Base-by-base conservation (phyloP, 2,329 filamentous ascomycete genomes). In the Fusarium aywerte region DNA sequence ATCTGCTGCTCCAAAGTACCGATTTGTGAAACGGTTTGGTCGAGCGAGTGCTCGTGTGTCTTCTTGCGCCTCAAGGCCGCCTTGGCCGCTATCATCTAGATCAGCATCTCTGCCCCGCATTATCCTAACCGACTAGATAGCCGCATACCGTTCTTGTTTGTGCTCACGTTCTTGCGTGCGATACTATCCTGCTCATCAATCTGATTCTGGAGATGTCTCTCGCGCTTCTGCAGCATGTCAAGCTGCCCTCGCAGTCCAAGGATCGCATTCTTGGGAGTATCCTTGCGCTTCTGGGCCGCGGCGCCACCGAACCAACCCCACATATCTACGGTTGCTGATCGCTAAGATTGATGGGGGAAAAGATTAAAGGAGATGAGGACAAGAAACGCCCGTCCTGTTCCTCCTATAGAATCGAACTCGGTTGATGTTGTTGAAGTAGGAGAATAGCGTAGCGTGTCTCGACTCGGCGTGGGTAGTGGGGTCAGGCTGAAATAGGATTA, bases 161-260 rank as follows among this genome's bases (percentile, higher is more conserved):
- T 86, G 74, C 69, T 80, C 56, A 97, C 90, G 67, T 96, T 90
- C 85, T 97, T 97, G 80, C 92, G 87, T 42, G 96, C 96, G 70
- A 96, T 87, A 35, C 86, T 86, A 74, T 97, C 93, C 79, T 98
- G 94, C 79, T 98, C 93, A 25, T 93, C 90, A 83, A 98, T 97
- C 83, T 97, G 93, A 67, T 87, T 91, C 80, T 96, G 91, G 65
- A 98, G 81, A 77, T 98, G 93, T 79, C 88, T 92, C 84, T 98
- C 94, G 62, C 95, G 87, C 86, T 99, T 99, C 82, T 96, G 93
- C 76, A 99, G 86, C 94, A 98, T 98, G 74, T 97, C 95, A 42
- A 98, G 86, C 83, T 97, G 95, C 75, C 90, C 87, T 73, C 96
- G 89, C 76, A 99, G 83, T 62, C 87, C 88, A 58, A 99, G 85